These are phyloP conservation scores for Alternaria ventricosa DNA, from an alignment of 2,329 filamentous ascomycete genomes.

Conservation along the genomic window DNA sequence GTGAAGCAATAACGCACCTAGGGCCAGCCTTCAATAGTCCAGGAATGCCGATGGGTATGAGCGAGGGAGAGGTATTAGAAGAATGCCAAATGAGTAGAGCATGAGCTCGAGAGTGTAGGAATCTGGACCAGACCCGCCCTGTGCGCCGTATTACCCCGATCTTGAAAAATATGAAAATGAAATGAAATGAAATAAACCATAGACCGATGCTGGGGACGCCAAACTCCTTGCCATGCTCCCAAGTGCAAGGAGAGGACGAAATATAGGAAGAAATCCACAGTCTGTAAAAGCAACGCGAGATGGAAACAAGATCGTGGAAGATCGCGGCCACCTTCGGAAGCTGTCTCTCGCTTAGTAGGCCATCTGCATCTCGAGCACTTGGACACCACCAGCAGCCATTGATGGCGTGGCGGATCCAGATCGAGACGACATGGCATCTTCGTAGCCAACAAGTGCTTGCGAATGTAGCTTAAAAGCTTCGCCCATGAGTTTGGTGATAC, in stretches of 20 bases:
- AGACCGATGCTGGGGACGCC: conserved; percentile 22
- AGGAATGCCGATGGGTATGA: conserved; percentile 47
- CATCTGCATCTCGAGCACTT: conserved; percentile 53
- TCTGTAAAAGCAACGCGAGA: conserved; percentile 39
- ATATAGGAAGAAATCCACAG: conserved; percentile 27
- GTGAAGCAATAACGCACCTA: conserved; percentile 38
- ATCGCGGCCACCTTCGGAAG: conserved; percentile 8
- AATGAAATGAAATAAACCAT: conserved; percentile 16
- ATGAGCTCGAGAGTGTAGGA: conserved; percentile 43
- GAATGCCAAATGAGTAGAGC: conserved; percentile 40
- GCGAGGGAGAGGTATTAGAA: conserved; percentile 47
- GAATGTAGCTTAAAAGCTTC: conserved; percentile 97
- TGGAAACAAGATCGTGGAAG: conserved; percentile 26
- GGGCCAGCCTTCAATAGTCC: conserved; percentile 49
- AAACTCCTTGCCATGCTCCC: conserved; percentile 47
- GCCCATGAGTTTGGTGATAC: conserved; percentile 93
- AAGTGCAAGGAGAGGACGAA: conserved; percentile 39
- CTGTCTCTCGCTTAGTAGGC: conserved; percentile 43
- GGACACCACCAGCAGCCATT: conserved; percentile 50
- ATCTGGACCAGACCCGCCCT: conserved; percentile 43
- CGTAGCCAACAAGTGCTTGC: conserved; percentile 91
- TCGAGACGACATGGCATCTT: conserved; percentile 71
- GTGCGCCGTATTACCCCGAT: conserved; percentile 44
- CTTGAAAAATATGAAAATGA: conserved; percentile 24
- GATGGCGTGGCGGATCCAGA: conserved; percentile 52